Evolutionary conservation across 2,329 filamentous ascomycete species (phyloP).

Genomic region (Exophiala dermatitidis): DNA sequence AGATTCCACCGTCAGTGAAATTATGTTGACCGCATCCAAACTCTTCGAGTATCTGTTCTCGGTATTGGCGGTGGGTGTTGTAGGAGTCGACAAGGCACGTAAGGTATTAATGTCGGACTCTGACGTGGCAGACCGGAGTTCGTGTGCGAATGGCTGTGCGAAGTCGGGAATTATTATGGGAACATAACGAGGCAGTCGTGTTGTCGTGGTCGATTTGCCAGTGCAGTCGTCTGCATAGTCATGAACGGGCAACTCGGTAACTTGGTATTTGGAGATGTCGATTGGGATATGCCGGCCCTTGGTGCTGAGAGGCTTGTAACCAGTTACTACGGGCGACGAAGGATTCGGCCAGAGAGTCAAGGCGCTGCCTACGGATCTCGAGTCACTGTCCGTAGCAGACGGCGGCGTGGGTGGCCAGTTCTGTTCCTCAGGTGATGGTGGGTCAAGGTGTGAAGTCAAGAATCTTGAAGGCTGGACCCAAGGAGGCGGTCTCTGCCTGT

Average conservation of each 20-base stretch:
- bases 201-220: constrained; percentile 13
- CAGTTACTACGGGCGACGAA: constrained; percentile 7
- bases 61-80: constrained; percentile 5
- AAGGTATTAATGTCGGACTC: constrained; percentile 10
- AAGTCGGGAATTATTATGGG: constrained; percentile 30
- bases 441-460: constrained; percentile 20
- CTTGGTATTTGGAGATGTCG: constrained; percentile 16
- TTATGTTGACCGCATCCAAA: constrained; percentile 12
- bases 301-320: constrained; percentile 3
- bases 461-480: constrained; percentile 7
- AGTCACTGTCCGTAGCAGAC: constrained; percentile 5
- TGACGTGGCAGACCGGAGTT: constrained; percentile 18
- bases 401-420: constrained; percentile 15
- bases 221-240: constrained; percentile 6
- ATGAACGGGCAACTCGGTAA: constrained; percentile 8
- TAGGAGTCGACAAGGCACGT: constrained; percentile 16
- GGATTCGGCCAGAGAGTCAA: constrained; percentile 17
- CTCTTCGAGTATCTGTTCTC: constrained; percentile 6
- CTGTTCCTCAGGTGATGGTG: constrained; percentile 18
- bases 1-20: constrained; percentile 2
- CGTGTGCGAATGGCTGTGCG: constrained; percentile 26
- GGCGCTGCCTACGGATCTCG: constrained; percentile 4
- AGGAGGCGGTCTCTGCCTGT: constrained; percentile 7
- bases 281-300: constrained; percentile 13
- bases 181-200: constrained; percentile 28